Evolutionary conservation across 495 filamentous ascomycete genomes (phyloP), one percentile per base, ranked within the genome.

Genomic region (Penicillium silybi): DNA sequence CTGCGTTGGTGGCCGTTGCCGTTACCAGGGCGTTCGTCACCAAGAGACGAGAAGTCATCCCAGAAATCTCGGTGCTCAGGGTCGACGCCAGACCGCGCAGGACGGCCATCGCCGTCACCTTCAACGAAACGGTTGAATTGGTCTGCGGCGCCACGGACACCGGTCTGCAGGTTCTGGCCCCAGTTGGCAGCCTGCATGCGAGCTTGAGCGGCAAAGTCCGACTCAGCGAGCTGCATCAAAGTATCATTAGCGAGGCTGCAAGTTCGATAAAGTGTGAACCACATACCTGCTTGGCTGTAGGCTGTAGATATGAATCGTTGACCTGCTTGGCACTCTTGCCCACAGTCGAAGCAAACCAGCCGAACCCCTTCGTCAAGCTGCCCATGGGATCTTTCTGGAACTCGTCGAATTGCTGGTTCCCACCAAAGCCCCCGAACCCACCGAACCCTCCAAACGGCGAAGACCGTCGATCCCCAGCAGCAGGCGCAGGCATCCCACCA

Each of bases 351-450:
- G 89, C 80, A 57, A 98, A 92, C 88, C 95, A 97, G 2, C 95
- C 92, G 59, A 97, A 92, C 6, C 93, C 87, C 71, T 96, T 97
- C 22, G 81, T 89, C 59, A 98, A 64, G 41, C 92, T 89, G 0
- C 82, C 91, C 50, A 97, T 78, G 2, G 95, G 91, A 67, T 98
- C 93, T 57, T 86, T 87, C 69, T 92, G 88, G 57, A 97, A 82
- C 32, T 96, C 91, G 47, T 95, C 86, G 19, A 92, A 66, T 1
- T 80, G 82, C 0, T 85, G 88, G 0, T 50, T 66, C 6, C 58
- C 69, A n/a, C 70, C 72, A 11, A 65, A 58, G 2, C 65, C 66
- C 11, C 55, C 47, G 22, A 41, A 54, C 3, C 62, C 62, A 2
- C 62, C 62, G 25, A 65, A 54, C 7, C 62, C 62, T 3, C 63